Evolutionary conservation across 1,284 basidiomycete genomes (phyloP), one percentile per base, ranked within the genome.

Genomic region (Dichomitus squalens): DNA sequence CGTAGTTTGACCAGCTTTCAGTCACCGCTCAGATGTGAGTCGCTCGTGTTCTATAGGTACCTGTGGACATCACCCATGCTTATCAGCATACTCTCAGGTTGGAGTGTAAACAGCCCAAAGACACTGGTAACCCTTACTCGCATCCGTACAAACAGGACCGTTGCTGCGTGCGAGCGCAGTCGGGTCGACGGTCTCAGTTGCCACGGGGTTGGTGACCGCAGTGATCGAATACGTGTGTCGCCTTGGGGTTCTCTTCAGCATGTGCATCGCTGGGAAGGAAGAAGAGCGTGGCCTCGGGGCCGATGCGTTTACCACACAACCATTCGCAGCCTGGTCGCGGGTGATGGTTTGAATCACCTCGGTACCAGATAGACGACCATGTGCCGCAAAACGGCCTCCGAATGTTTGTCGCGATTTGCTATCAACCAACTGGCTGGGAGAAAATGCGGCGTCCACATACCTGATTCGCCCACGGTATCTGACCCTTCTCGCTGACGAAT

Each of bases 401-500:
- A 91, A 82, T 0, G 86, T 90, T 81, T 93, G 81, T 7, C n/a
- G n/a, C n/a, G n/a, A n/a, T n/a, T n/a, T n/a, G n/a, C n/a, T n/a
- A n/a, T n/a, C n/a, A n/a, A n/a, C n/a, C n/a, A n/a, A n/a, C n/a
- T n/a, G n/a, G n/a, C n/a, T n/a, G n/a, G n/a, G n/a, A n/a, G n/a
- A n/a, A 18, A 27, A 21, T 21, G 12, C 8, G 12, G 39, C 7
- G 34, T 27, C 8, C 23, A 66, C 56, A 16, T 34, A 62, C 67
- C 65, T 72, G 72, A 0, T 81, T 81, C 16, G 82, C 85, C 89
- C 90, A 93, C 0, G 85, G 88, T 62, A 90, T 84, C 69, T 88
- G 86, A 52, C 77, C 77, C 66, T 88, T 90, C 63, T 85, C 81
- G 4, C 81, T 74, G 0, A 90, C 85, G 0, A 72, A 81, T 0